These are phyloP conservation scores for Nannochloropsis granulata DNA, from an alignment of 108 stramenopile genomes.

Conservation along the genomic window DNA sequence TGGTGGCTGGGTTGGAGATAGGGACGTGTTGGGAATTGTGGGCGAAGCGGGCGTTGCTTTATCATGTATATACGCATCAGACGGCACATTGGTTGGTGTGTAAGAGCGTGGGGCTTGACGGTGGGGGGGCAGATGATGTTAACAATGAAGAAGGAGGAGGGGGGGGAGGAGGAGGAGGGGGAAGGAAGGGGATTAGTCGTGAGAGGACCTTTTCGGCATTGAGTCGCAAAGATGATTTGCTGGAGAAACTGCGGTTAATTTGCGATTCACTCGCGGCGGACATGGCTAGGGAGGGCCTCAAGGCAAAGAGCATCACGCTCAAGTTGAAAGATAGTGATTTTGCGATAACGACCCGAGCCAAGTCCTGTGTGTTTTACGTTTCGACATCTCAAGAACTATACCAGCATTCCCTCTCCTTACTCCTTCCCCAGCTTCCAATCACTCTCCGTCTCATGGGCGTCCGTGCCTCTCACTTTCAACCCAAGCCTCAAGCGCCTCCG, in stretches of 20 bases:
- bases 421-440: constrained; percentile 15
- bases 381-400: not conserved
- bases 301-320: constrained; percentile 20
- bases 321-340: constrained; percentile 22
- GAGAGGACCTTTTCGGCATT: constrained; percentile 71
- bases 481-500: not conserved
- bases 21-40: constrained; percentile 63
- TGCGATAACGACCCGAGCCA: constrained; percentile 9
- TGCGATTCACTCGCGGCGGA: constrained; percentile 43
- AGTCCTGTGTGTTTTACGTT: not conserved
- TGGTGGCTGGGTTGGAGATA: constrained; percentile 50
- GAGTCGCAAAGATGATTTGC: constrained; percentile 43
- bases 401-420: not conserved
- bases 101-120: constrained; percentile 50
- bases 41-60: constrained; percentile 47
- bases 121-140: not conserved
- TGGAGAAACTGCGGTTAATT: constrained; percentile 48
- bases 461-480: constrained; percentile 52
- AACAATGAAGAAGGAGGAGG: not conserved
- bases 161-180: constrained; percentile 5
- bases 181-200: constrained; percentile 62
- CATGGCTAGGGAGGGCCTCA: constrained; percentile 40
- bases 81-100: constrained; percentile 52
- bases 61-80: constrained; percentile 47
- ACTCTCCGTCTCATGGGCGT: constrained; percentile 60